Conservation (phyloP, 179 eudicot species). For the Spinacia oleracea region DNA sequence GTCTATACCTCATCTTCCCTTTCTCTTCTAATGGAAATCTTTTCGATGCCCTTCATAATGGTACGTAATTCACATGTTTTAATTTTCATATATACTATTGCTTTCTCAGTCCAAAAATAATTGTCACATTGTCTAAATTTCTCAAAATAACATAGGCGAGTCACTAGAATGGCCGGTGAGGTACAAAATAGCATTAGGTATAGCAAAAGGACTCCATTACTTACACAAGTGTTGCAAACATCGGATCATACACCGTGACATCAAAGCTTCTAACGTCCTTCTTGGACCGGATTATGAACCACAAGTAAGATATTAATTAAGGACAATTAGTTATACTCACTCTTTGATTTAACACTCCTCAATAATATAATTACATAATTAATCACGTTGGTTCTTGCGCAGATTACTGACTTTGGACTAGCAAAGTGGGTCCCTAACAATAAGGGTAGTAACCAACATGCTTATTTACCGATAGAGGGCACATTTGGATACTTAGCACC, state of each 20-base stretch:
- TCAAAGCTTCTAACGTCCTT: constrained; percentile 87
- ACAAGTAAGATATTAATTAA: constrained; percentile 42
- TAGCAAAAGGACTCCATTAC: constrained; percentile 82
- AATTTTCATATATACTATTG: no score
- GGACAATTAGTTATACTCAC: neutral
- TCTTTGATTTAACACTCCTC: neutral
- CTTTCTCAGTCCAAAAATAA: neutral
- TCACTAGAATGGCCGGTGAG: constrained; percentile 63
- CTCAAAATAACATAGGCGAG: constrained; percentile 21
- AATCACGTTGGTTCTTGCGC: neutral
- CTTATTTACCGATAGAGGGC: constrained; percentile 77
- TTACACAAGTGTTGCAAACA: constrained; percentile 92
- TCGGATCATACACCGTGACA: constrained; percentile 90
- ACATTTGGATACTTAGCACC: constrained; percentile 97
- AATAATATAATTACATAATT: neutral
- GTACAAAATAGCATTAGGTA: constrained; percentile 67
- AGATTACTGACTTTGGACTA: constrained; percentile 93
- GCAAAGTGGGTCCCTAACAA: constrained; percentile 90
- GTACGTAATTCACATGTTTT: constrained; percentile 34
- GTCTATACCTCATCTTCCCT: constrained; percentile 67
- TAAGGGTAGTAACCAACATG: constrained; percentile 48
- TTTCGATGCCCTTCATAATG: constrained; percentile 66
- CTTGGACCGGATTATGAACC: constrained; percentile 84
- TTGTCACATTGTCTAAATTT: neutral
- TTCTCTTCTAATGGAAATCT: constrained; percentile 77